A percentile compares a stretch with the other conserved stretches of the same genome.
These are phyloP conservation scores for Magnaporthiopsis incrustans DNA, from an alignment of 2,329 filamentous ascomycete genomes.

Conservation along the genomic window DNA sequence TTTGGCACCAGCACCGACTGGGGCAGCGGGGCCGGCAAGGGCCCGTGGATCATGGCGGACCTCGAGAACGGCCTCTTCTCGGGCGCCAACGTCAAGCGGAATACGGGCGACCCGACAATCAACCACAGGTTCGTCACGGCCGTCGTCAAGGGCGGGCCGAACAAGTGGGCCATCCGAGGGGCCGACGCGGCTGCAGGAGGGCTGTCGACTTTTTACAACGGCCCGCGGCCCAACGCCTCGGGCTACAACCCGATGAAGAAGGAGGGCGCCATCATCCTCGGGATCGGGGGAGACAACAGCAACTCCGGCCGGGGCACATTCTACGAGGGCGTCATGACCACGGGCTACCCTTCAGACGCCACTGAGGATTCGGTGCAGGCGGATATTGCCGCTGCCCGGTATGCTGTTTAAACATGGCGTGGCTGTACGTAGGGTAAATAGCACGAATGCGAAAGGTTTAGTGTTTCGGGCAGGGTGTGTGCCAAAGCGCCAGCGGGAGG, in stretches of 20 bases:
- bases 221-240: slow-evolving; percentile 38
- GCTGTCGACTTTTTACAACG: slow-evolving; percentile 51
- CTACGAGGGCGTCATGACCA: slow-evolving; percentile 58
- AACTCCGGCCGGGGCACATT: slow-evolving; percentile 54
- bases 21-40: slow-evolving; percentile 48
- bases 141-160: slow-evolving; percentile 45
- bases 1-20: slow-evolving; percentile 46
- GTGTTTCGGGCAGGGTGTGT: no score
- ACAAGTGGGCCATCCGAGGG: slow-evolving; percentile 52
- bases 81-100: slow-evolving; percentile 35
- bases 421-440: no score
- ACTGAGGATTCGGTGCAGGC: slow-evolving; percentile 51
- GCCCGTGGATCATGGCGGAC: slow-evolving; percentile 63
- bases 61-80: slow-evolving; percentile 58
- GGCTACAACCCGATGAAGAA: slow-evolving; percentile 58
- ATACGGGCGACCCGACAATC: slow-evolving; percentile 44
- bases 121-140: slow-evolving; percentile 49
- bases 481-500: no score
- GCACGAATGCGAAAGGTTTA: no score
- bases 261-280: slow-evolving; percentile 59
- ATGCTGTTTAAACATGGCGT: slow-evolving; percentile 18
- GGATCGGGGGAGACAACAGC: slow-evolving; percentile 63
- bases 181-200: slow-evolving; percentile 45
- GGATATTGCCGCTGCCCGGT: slow-evolving; percentile 51
- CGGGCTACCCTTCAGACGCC: slow-evolving; percentile 50